These are phyloP conservation scores for Paramecium pentaurelia DNA, from an alignment of 73 alveolate species.

Conservation along the genomic window DNA sequence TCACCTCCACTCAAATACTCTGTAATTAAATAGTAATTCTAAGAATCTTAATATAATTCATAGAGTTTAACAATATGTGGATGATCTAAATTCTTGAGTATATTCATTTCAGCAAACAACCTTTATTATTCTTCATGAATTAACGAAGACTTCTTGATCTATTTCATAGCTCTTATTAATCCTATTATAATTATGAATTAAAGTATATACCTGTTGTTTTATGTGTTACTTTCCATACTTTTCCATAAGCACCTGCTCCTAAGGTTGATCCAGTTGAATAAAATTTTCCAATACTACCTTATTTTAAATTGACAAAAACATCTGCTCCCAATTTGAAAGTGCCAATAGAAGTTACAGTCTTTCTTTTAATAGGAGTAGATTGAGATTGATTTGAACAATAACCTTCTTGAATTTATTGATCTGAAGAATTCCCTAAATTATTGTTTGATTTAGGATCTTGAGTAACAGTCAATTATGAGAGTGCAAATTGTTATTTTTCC, in stretches of 20 bases:
- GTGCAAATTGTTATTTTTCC: neutral
- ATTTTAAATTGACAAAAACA: conserved; percentile 6
- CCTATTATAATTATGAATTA: neutral
- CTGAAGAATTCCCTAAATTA: neutral
- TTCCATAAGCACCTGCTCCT: conserved; percentile 30
- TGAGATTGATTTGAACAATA: neutral
- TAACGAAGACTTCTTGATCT: conserved; percentile 18
- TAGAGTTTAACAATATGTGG: conserved; percentile 45
- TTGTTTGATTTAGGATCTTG: neutral
- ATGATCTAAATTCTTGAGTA: conserved; percentile 36
- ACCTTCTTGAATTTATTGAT: neutral
- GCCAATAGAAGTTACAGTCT: neutral
- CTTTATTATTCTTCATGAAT: conserved; percentile 49
- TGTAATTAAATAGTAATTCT: conserved; percentile 40
- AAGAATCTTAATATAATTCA: conserved; percentile 44
- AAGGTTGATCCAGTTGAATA: conserved; percentile 1
- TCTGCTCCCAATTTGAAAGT: conserved; percentile 30
- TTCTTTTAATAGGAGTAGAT: neutral
- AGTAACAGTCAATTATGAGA: neutral
- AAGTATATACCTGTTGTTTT: neutral
- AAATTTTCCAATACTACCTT: neutral
- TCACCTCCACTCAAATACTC: conserved; percentile 74
- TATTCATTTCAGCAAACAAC: conserved; percentile 58
- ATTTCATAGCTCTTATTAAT: conserved; percentile 52
- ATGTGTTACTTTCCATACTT: conserved; percentile 35